These are phyloP conservation scores for Lablab purpureus DNA, from an alignment of 306 rosid species.

Conservation along the genomic window DNA sequence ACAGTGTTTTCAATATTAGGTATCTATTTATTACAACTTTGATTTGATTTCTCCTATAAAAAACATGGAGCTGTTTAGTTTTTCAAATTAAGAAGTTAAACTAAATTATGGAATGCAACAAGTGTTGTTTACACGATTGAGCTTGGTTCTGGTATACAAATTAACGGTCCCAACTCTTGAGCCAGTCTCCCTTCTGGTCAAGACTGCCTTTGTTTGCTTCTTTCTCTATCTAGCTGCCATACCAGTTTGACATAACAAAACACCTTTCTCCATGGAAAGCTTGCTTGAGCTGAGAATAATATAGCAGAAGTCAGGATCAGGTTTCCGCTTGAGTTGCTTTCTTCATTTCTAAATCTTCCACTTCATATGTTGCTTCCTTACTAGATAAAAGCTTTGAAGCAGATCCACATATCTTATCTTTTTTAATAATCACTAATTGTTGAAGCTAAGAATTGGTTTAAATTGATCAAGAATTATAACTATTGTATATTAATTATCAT, in stretches of 20 bases:
- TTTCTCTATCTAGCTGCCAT: neutral
- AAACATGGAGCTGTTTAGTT: neutral
- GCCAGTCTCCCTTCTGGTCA: neutral
- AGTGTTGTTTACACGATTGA: neutral
- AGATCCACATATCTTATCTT: neutral
- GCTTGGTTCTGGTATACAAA: neutral
- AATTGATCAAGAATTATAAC: neutral
- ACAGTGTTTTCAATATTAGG: neutral
- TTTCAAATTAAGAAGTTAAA: neutral
- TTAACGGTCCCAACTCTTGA: neutral
- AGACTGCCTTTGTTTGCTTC: neutral
- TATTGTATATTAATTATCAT: neutral
- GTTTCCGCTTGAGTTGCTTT: neutral
- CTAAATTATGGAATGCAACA: neutral
- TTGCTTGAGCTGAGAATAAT: constrained; percentile 8
- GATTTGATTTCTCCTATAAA: neutral
- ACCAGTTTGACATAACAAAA: neutral
- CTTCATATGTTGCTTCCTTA: neutral
- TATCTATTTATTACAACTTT: neutral
- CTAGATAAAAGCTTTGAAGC: neutral
- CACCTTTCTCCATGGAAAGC: neutral
- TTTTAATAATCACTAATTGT: neutral
- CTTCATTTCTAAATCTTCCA: neutral
- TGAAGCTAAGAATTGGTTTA: neutral
- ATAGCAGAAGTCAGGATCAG: neutral